Percentiles rank a stretch among this genome's conserved stretches.
These are phyloP conservation scores for Lentinula aciculospora DNA, from an alignment of 768 basidiomycete genomes.

Conservation along the genomic window DNA sequence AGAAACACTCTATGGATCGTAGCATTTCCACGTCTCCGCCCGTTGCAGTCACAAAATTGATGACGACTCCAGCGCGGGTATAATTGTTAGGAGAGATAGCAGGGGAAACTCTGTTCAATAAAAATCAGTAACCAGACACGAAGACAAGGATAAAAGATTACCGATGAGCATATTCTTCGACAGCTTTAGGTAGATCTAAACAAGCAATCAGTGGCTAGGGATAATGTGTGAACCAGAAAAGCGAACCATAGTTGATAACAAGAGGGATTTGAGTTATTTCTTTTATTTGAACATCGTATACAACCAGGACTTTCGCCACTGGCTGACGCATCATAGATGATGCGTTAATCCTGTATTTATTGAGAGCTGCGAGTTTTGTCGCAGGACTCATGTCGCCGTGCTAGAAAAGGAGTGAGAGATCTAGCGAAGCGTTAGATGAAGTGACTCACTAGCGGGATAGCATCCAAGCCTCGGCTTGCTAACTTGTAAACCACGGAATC, in stretches of 20 bases:
- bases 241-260: conserved; percentile 88
- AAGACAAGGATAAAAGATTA: conserved; percentile 23
- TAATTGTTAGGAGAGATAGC: conserved; percentile 79
- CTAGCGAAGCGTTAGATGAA: no score
- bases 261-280: conserved; percentile 89
- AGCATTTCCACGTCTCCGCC: conserved; percentile 99
- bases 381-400: conserved; percentile 91
- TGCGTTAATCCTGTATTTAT: conserved; percentile 69
- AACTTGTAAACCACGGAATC: conserved; percentile 91
- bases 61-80: conserved; percentile 83
- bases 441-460: conserved; percentile 76
- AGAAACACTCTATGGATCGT: conserved; percentile 97
- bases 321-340: conserved; percentile 57
- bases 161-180: conserved; percentile 97
- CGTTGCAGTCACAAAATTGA: conserved; percentile 97
- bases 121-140: not conserved
- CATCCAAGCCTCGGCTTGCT: conserved; percentile 78
- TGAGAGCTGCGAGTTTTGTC: conserved; percentile 74
- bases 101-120: conserved; percentile 60
- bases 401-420: conserved; percentile 32
- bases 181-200: conserved; percentile 85
- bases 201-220: not conserved
- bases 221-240: conserved; percentile 3
- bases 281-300: conserved; percentile 93
- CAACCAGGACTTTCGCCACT: conserved; percentile 73